Percentiles rank a stretch among this genome's conserved stretches.
Evolutionary conservation across 1,284 basidiomycete genomes (phyloP).

Genomic region (Fomitopsis betulina): DNA sequence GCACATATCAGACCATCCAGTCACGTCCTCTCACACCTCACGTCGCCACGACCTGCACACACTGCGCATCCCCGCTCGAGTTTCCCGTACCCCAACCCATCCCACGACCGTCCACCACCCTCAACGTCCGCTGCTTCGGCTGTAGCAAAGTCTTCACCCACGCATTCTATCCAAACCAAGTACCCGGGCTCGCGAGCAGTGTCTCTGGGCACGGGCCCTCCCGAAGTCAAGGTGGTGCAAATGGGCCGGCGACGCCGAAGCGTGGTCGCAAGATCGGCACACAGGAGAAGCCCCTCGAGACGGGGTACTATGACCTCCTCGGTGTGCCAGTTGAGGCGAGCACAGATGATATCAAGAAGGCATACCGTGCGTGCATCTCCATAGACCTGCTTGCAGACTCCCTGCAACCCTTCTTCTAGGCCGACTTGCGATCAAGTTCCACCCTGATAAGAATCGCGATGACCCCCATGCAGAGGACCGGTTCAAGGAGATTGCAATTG

Average conservation of each 20-base stretch:
- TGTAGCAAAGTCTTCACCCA: conserved; percentile 58
- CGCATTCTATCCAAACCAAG: conserved; percentile 59
- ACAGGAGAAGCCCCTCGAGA: conserved; percentile 87
- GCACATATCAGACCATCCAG: conserved; percentile 34
- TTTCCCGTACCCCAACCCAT: conserved; percentile 68
- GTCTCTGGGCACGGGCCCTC: conserved; percentile 5
- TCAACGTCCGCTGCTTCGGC: conserved; percentile 68
- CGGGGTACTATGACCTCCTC: conserved; percentile 84
- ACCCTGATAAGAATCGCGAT: conserved; percentile 91
- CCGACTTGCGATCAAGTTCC: conserved; percentile 90
- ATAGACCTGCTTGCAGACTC: background rate
- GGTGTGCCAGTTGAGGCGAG: conserved; percentile 74
- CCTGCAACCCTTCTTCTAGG: conserved; percentile 36
- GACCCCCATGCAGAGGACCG: conserved; percentile 89
- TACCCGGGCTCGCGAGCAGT: conserved; percentile 29
- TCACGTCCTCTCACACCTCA: conserved; percentile 65
- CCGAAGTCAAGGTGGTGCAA: conserved; percentile 16
- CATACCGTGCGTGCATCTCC: conserved; percentile 64
- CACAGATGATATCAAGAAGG: conserved; percentile 90
- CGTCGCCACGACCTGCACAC: conserved; percentile 55
- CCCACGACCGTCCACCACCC: conserved; percentile 58
- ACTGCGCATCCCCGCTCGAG: conserved; percentile 64
- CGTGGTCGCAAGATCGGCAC: conserved; percentile 75
- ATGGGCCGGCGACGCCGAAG: conserved; percentile 21
- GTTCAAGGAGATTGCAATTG: conserved; percentile 87